Evolutionary conservation across 768 basidiomycete genomes (phyloP).

Genomic region (Pulveroboletus sp.): DNA sequence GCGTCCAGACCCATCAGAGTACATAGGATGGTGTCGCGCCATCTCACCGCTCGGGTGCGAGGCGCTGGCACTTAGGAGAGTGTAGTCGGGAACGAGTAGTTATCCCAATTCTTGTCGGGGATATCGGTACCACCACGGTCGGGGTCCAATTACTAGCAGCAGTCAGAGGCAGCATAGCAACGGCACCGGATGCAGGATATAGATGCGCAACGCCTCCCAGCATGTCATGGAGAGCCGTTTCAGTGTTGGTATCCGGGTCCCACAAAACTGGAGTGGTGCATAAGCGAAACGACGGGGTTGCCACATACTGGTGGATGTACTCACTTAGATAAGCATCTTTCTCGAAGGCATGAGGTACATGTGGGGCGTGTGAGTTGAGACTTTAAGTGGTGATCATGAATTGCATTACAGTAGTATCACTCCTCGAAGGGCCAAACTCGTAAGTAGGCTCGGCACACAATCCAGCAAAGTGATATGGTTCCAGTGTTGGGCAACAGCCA

Average conservation of each 20-base stretch:
- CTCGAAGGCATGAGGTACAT: no score
- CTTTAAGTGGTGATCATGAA: no score
- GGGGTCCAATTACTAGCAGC: slow-evolving; percentile 84
- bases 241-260: slow-evolving; percentile 52
- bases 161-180: slow-evolving; percentile 87
- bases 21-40: slow-evolving; percentile 57
- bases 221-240: slow-evolving; percentile 67
- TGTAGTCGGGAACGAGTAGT: slow-evolving; percentile 70
- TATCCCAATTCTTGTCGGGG: slow-evolving; percentile 69
- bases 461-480: no score
- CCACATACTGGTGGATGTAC: no score
- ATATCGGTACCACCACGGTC: slow-evolving; percentile 84
- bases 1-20: no score
- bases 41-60: slow-evolving; percentile 81
- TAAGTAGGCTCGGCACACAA: no score
- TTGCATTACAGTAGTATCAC: no score
- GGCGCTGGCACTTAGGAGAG: slow-evolving; percentile 70
- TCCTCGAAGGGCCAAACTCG: no score
- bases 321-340: no score
- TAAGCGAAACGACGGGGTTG: no score
- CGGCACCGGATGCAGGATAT: slow-evolving; percentile 89
- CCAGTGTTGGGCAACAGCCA: no score
- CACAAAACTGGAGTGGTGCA: slow-evolving; percentile 36
- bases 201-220: slow-evolving; percentile 70
- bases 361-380: no score